Conservation (phyloP, 2,329 filamentous ascomycete genomes). For the Microdochium nivale region DNA sequence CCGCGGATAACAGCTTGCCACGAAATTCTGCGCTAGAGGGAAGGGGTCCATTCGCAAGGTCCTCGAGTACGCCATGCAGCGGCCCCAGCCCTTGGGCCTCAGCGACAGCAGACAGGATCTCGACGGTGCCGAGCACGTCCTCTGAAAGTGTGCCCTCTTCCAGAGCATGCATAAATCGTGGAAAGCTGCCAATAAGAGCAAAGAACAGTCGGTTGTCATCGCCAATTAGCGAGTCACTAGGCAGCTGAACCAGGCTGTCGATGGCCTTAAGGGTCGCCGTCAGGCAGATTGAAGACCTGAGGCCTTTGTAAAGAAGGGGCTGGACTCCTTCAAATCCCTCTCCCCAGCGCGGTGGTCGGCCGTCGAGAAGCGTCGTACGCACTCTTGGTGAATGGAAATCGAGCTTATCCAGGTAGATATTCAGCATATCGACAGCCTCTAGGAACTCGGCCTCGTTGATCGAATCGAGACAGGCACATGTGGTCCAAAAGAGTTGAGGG, state of each 20-base stretch:
- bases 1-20: conserved; percentile 60
- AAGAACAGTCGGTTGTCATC: conserved; percentile 77
- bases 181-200: conserved; percentile 83
- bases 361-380: conserved; percentile 64
- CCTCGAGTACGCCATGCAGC: conserved; percentile 61
- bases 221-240: conserved; percentile 73
- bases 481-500: conserved; percentile 96
- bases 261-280: conserved; percentile 70
- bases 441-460: conserved; percentile 94
- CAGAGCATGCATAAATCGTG: conserved; percentile 72
- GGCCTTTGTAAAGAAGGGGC: conserved; percentile 78
- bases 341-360: conserved; percentile 80
- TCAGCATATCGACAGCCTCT: conserved; percentile 85
- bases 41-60: conserved; percentile 50
- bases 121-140: conserved; percentile 53
- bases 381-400: conserved; percentile 66
- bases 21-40: neutral
- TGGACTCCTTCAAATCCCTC: conserved; percentile 82
- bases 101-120: conserved; percentile 62
- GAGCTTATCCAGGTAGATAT: conserved; percentile 75
- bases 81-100: conserved; percentile 60
- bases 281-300: conserved; percentile 78
- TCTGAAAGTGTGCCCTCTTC: conserved; percentile 53
- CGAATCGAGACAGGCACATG: conserved; percentile 89
- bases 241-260: conserved; percentile 69